phyloP scores from a whole-genome alignment of 495 filamentous ascomycete genomes.

The Penicillium pulvis region DNA sequence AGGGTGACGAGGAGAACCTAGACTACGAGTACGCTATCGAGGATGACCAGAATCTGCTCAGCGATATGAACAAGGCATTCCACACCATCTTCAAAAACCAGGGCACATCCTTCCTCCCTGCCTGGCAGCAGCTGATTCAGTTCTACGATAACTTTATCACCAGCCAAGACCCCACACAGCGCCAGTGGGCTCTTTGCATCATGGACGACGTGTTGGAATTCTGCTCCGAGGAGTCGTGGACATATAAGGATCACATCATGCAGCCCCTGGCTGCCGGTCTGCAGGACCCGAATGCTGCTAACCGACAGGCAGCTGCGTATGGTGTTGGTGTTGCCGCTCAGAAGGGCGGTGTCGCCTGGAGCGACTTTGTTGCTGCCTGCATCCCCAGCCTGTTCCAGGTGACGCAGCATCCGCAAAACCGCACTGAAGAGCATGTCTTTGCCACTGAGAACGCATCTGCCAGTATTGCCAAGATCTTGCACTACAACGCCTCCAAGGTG shows the following conservation, averaged over 20 bases:
- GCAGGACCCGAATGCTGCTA: constrained; percentile 80
- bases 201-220: constrained; percentile 98
- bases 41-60: constrained; percentile 94
- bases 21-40: constrained; percentile 78
- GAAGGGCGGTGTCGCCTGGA: constrained; percentile 82
- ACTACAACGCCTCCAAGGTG: constrained; percentile 79
- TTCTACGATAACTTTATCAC: constrained; percentile 87
- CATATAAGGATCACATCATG: constrained; percentile 80
- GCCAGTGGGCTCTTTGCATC: constrained; percentile 98
- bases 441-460: constrained; percentile 98
- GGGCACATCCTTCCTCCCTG: constrained; percentile 75
- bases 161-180: constrained; percentile 83
- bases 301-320: constrained; percentile 95
- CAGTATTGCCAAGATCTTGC: constrained; percentile 93
- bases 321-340: constrained; percentile 95
- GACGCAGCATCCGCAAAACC: constrained; percentile 74
- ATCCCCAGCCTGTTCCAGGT: constrained; percentile 82
- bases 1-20: constrained; percentile 79
- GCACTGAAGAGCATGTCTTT: constrained; percentile 92
- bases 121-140: constrained; percentile 80
- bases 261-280: constrained; percentile 82
- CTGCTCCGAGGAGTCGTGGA: constrained; percentile 81
- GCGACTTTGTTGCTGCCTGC: constrained; percentile 76
- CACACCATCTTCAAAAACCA: constrained; percentile 99
- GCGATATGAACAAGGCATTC: constrained; percentile 99